These are phyloP conservation scores for Spiraea crenata DNA, from an alignment of 331 rosid genomes.

Conservation along the genomic window DNA sequence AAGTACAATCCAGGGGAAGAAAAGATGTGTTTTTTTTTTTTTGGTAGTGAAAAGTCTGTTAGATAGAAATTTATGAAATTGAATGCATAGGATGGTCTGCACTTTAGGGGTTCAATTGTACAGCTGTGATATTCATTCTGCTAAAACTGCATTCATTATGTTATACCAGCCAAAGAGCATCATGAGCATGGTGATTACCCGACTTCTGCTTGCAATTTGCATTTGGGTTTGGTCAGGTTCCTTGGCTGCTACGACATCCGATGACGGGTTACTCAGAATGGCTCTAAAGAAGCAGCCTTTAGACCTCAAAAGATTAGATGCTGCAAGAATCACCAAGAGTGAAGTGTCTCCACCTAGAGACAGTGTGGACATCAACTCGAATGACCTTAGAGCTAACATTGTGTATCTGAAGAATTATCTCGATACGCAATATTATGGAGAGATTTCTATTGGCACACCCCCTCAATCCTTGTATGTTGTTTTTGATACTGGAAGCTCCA, in stretches of 20 bases:
- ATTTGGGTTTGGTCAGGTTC: slow-evolving; percentile 41
- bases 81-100: not conserved
- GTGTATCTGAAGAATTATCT: slow-evolving; percentile 61
- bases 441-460: slow-evolving; percentile 71
- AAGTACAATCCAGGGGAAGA: too few relatives aligned
- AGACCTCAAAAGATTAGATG: slow-evolving; percentile 36
- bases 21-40: too few relatives aligned
- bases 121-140: not conserved
- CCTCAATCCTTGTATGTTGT: slow-evolving; percentile 61
- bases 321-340: slow-evolving; percentile 45
- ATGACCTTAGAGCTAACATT: slow-evolving; percentile 18
- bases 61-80: not conserved
- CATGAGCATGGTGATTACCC: slow-evolving; percentile 38
- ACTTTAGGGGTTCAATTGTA: not conserved
- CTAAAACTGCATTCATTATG: not conserved
- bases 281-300: slow-evolving; percentile 51
- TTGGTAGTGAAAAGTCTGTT: not conserved
- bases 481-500: slow-evolving; percentile 80
- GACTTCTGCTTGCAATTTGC: slow-evolving; percentile 33
- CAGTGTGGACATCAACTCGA: not conserved
- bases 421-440: slow-evolving; percentile 72
- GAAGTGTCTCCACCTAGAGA: slow-evolving; percentile 5
- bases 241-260: slow-evolving; percentile 33
- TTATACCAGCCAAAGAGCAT: not conserved
- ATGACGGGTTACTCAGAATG: slow-evolving; percentile 57